phyloP scores from a whole-genome alignment of 73 alveolate genomes.

The Tetrahymena borealis region DNA sequence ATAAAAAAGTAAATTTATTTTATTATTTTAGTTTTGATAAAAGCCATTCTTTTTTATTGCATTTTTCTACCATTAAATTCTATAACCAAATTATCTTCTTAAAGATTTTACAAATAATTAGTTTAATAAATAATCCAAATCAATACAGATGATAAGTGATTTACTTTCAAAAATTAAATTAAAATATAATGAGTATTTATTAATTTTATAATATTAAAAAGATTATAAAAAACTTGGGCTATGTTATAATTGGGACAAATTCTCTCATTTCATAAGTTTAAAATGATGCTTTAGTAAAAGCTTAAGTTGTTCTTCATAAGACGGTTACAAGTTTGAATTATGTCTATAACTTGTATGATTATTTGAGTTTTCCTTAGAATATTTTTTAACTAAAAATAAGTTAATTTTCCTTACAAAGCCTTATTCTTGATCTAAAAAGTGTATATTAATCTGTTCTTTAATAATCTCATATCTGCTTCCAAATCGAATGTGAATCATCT shows the following conservation, averaged over 20 bases:
- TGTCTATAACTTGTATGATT: not conserved
- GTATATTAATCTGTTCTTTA: not conserved
- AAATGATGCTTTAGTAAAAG: not conserved
- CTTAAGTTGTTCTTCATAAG: not conserved
- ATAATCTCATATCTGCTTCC: not conserved
- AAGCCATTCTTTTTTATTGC: no score
- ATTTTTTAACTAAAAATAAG: not conserved
- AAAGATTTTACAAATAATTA: no score
- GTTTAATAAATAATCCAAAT: no score
- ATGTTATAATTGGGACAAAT: not conserved
- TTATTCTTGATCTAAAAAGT: not conserved
- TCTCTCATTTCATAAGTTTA: not conserved
- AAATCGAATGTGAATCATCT: not conserved
- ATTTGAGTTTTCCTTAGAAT: not conserved
- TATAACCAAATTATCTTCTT: no score
- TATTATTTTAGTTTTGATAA: not conserved
- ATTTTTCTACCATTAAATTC: no score
- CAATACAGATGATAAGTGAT: no score
- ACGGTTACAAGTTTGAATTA: not conserved
- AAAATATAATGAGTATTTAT: no score
- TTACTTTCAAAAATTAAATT: no score
- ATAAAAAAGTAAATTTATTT: not conserved
- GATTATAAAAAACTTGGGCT: not conserved
- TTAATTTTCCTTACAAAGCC: not conserved
- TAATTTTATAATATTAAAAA: not conserved